Evolutionary conservation across 2,329 filamentous ascomycete species (phyloP).

Genomic region (Capronia epimyces): DNA sequence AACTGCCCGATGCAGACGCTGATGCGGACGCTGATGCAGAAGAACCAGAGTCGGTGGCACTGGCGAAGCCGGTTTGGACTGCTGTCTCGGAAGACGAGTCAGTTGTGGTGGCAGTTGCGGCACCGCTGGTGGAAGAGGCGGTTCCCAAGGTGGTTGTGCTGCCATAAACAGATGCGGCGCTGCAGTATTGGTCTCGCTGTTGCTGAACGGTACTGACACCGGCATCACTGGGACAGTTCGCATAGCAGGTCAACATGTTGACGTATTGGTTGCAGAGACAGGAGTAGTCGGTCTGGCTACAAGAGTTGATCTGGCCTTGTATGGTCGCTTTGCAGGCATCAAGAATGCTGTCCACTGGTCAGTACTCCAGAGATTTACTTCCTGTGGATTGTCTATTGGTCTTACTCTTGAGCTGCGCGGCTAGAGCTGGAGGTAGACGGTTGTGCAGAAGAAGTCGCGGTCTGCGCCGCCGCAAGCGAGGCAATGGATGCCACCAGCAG

Average conservation of each 20-base stretch:
- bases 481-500: slow-evolving; percentile 30
- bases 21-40: slow-evolving; percentile 29
- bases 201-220: slow-evolving; percentile 34
- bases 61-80: slow-evolving; percentile 15
- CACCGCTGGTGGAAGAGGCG: slow-evolving; percentile 19
- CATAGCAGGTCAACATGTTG: slow-evolving; percentile 56
- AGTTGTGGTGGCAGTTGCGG: slow-evolving; percentile 13
- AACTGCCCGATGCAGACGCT: slow-evolving; percentile 26
- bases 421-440: slow-evolving; percentile 10
- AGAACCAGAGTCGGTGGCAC: slow-evolving; percentile 17
- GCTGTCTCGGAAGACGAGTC: slow-evolving; percentile 9
- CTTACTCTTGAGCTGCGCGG: slow-evolving; percentile 30
- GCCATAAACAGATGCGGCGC: slow-evolving; percentile 39
- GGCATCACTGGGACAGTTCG: slow-evolving; percentile 55
- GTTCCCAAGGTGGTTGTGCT: slow-evolving; percentile 18
- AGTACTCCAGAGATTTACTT: neutral
- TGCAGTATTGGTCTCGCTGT: slow-evolving; percentile 37
- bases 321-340: slow-evolving; percentile 44
- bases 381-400: neutral
- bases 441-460: slow-evolving; percentile 15
- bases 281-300: slow-evolving; percentile 47
- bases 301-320: slow-evolving; percentile 40
- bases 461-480: slow-evolving; percentile 29
- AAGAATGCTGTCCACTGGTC: slow-evolving; percentile 43
- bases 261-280: slow-evolving; percentile 56